Conservation (phyloP, 2,329 filamentous ascomycete species). For the Scedosporium aurantiacum region DNA sequence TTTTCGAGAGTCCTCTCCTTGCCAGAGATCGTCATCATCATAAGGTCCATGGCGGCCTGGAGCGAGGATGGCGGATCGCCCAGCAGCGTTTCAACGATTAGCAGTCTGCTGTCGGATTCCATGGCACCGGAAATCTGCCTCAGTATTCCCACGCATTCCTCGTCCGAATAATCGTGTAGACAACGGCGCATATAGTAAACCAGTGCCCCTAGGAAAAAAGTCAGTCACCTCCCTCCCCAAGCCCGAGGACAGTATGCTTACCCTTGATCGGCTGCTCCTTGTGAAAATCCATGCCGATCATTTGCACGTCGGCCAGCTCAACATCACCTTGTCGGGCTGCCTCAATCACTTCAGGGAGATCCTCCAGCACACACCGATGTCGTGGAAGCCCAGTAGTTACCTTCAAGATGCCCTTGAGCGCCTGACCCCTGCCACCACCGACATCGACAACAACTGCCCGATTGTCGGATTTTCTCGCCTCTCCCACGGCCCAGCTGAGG, state of each 20-base stretch:
- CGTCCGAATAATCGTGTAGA: constrained; percentile 26
- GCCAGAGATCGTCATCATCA: constrained; percentile 20
- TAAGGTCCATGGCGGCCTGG: constrained; percentile 18
- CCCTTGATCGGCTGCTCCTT: constrained; percentile 20
- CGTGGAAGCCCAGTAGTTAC: constrained; percentile 15
- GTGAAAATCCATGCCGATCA: constrained; percentile 20
- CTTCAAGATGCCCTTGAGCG: constrained; percentile 16
- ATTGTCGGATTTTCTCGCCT: constrained; percentile 1
- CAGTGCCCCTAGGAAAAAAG: constrained; percentile 17
- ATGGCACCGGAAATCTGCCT: constrained; percentile 18
- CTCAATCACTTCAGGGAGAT: constrained; percentile 19
- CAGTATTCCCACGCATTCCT: constrained; percentile 19
- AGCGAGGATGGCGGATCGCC: constrained; percentile 15
- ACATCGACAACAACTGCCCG: constrained; percentile 21
- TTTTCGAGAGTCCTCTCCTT: constrained; percentile 19
- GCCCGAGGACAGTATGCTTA: constrained; percentile 4
- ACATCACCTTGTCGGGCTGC: constrained; percentile 12
- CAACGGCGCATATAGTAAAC: constrained; percentile 25
- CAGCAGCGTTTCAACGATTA: constrained; percentile 22
- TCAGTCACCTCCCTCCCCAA: not conserved
- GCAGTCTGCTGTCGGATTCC: constrained; percentile 19
- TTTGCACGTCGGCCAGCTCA: constrained; percentile 11
- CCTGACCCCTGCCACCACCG: constrained; percentile 21
- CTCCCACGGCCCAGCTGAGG: constrained; percentile 8
- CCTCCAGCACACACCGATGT: constrained; percentile 20